Percentiles rank a stretch among this genome's conserved stretches.
Conservation (phyloP, 257 asterid species). For the Gentiana macrophylla region DNA sequence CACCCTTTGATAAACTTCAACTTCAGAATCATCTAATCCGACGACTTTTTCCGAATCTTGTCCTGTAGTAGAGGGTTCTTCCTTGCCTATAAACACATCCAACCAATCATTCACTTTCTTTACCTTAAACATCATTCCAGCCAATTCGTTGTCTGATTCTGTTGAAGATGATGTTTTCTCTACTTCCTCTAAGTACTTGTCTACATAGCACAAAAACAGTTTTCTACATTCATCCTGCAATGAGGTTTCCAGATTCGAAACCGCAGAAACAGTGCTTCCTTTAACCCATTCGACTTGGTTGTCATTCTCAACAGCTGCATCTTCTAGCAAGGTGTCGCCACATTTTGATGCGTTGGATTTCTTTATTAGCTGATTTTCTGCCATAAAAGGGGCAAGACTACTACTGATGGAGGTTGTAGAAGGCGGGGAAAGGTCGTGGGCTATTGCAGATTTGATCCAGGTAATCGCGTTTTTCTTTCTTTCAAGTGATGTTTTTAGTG, state of each 20-base stretch:
- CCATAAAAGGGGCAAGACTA: slow-evolving; percentile 5
- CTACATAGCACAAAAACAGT: slow-evolving; percentile 35
- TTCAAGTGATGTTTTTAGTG: slow-evolving; percentile 27
- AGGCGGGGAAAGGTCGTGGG: slow-evolving; percentile 47
- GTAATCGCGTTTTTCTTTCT: slow-evolving; percentile 44
- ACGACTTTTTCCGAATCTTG: slow-evolving; percentile 3
- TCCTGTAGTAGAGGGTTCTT: slow-evolving; percentile 11
- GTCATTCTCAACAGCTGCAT: slow-evolving; percentile 19
- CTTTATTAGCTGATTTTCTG: slow-evolving; percentile 11
- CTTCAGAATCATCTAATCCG: slow-evolving; percentile 23
- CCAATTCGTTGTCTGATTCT: slow-evolving; percentile 24
- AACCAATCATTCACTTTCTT: slow-evolving; percentile 62
- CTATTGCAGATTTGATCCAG: slow-evolving; percentile 62
- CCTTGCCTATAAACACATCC: slow-evolving; percentile 31
- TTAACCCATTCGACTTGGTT: slow-evolving; percentile 27
- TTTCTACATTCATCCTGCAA: slow-evolving; percentile 46
- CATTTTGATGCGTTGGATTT: slow-evolving; percentile 10
- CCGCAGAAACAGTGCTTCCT: slow-evolving; percentile 27
- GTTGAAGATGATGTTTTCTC: slow-evolving; percentile 28
- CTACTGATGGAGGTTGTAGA: slow-evolving; percentile 9
- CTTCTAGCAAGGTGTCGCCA: slow-evolving; percentile 21
- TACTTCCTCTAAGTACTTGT: slow-evolving; percentile 46
- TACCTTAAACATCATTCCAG: slow-evolving; percentile 44
- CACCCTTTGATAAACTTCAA: slow-evolving; percentile 37
- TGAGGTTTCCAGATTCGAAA: slow-evolving; percentile 24